Conservation (phyloP, 1,284 basidiomycete genomes). For the Athelia sp. region DNA sequence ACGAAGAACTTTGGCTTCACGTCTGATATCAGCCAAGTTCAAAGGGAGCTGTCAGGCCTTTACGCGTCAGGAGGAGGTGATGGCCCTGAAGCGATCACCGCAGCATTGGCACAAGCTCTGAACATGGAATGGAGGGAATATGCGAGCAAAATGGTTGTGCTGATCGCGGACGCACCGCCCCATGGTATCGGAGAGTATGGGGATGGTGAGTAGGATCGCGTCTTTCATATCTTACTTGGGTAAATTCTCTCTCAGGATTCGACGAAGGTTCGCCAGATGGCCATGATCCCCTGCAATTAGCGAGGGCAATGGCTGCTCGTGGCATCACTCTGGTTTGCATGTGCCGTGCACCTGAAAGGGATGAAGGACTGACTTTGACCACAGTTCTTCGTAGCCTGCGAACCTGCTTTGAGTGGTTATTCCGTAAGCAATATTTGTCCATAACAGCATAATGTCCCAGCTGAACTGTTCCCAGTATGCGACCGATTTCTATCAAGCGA, state of each 20-base stretch:
- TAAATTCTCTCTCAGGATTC: constrained; percentile 54
- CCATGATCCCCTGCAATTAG: constrained; percentile 85
- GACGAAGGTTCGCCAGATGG: constrained; percentile 92
- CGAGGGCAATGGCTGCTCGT: constrained; percentile 82
- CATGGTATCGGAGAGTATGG: constrained; percentile 93
- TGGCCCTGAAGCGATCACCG: constrained; percentile 97
- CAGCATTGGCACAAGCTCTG: constrained; percentile 83
- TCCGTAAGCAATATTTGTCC: constrained; percentile 48
- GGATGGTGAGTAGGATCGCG: constrained; percentile 57
- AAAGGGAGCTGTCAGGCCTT: constrained; percentile 77
- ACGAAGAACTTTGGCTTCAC: constrained; percentile 94
- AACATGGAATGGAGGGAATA: constrained; percentile 88
- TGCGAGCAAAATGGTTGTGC: constrained; percentile 92
- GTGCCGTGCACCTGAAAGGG: constrained; percentile 2
- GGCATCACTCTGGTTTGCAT: constrained; percentile 83
- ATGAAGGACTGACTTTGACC: not conserved
- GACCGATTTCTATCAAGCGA: constrained; percentile 93
- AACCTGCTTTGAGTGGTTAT: constrained; percentile 93
- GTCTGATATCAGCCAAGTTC: constrained; percentile 84
- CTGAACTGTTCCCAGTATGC: constrained; percentile 58
- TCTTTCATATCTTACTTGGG: constrained; percentile 5
- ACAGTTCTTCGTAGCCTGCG: constrained; percentile 97
- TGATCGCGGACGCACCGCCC: constrained; percentile 96
- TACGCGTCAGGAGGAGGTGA: constrained; percentile 97
- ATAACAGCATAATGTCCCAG: constrained; percentile 6